phyloP scores from a whole-genome alignment of 495 filamentous ascomycete species.

The Aeminium ludgeri region DNA sequence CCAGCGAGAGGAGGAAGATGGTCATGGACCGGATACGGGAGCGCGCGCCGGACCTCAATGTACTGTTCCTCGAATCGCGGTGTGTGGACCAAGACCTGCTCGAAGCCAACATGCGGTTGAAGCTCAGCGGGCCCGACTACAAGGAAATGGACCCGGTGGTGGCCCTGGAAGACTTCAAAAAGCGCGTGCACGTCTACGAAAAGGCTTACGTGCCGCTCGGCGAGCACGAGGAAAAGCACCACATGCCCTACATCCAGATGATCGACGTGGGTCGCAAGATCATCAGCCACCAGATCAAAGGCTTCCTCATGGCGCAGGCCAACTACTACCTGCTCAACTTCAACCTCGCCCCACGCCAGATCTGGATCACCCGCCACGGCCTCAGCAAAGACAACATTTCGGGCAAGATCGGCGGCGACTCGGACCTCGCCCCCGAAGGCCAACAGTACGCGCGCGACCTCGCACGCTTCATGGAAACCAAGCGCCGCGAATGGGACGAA shows the following conservation, averaged over 20 bases:
- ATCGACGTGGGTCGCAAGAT: constrained; percentile 94
- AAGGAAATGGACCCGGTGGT: constrained; percentile 72
- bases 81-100: constrained; percentile 72
- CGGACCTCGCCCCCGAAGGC: constrained; percentile 60
- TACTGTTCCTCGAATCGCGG: constrained; percentile 85
- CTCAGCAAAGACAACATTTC: constrained; percentile 64
- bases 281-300: constrained; percentile 71
- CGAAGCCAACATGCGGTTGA: constrained; percentile 93
- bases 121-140: constrained; percentile 94
- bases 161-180: constrained; percentile 79
- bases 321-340: constrained; percentile 91
- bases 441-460: constrained; percentile 53
- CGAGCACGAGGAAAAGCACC: constrained; percentile 71
- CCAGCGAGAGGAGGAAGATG: constrained; percentile 62
- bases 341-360: constrained; percentile 84
- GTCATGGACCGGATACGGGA: constrained; percentile 69
- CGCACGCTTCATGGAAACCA: constrained; percentile 56
- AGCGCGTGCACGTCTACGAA: constrained; percentile 83
- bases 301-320: constrained; percentile 79
- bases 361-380: constrained; percentile 95
- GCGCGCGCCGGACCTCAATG: constrained; percentile 66
- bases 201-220: constrained; percentile 83
- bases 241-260: constrained; percentile 92
- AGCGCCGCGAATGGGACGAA: constrained; percentile 59
- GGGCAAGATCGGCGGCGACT: constrained; percentile 73